These are phyloP conservation scores for Populus nigra DNA, from an alignment of 345 rosid species.

Conservation along the genomic window DNA sequence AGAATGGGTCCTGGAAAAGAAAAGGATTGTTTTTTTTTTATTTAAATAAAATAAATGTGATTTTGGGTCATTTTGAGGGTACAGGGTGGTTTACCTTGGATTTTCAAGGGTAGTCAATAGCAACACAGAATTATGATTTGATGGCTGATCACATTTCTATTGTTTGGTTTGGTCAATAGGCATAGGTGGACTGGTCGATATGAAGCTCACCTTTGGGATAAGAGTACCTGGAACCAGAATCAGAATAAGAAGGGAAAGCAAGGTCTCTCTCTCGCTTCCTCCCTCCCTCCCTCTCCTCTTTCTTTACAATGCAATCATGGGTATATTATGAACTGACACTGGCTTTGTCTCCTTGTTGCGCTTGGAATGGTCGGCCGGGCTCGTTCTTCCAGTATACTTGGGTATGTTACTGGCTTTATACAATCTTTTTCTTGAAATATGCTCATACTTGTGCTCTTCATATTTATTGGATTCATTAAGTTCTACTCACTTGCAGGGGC, in stretches of 20 bases:
- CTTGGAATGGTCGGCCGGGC: constrained; percentile 36
- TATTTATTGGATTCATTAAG: constrained; percentile 9
- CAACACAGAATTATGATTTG: not conserved
- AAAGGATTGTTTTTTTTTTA: not conserved
- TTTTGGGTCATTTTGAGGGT: not conserved
- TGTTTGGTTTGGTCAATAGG: constrained; percentile 29
- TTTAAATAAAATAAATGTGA: not conserved
- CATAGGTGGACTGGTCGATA: constrained; percentile 99
- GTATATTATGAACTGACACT: constrained; percentile 33
- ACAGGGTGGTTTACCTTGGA: not conserved
- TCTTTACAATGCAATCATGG: not conserved
- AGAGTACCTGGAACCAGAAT: constrained; percentile 96
- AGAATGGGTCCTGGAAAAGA: not conserved
- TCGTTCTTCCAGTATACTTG: constrained; percentile 66
- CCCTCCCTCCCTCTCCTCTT: not conserved
- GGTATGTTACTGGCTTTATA: constrained; percentile 47
- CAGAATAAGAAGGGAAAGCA: constrained; percentile 99
- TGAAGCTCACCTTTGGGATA: constrained; percentile 99
- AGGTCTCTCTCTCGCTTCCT: constrained; percentile 43
- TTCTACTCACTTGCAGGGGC: constrained; percentile 60
- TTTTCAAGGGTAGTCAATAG: not conserved
- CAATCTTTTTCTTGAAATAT: constrained; percentile 5
- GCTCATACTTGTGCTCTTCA: not conserved
- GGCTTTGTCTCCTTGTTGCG: constrained; percentile 18
- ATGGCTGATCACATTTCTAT: not conserved